A percentile compares a stretch with the other conserved stretches of the same genome.
phyloP scores from a whole-genome alignment of 2,329 filamentous ascomycete species.

The Cytospora paraplurivora region DNA sequence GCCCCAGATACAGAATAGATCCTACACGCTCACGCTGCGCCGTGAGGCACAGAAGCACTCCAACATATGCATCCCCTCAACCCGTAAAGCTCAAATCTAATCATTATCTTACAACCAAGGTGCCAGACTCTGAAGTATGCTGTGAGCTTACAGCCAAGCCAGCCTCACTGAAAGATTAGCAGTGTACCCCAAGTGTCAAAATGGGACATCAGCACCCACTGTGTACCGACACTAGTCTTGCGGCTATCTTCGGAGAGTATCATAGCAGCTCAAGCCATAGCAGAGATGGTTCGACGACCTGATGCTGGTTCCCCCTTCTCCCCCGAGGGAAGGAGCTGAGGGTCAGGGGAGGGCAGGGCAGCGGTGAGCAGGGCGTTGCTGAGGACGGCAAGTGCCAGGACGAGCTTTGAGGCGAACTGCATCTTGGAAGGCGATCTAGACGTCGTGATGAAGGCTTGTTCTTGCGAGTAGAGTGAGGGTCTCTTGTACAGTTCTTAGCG shows the following conservation, averaged over 20 bases:
- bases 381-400: slow-evolving; percentile 5
- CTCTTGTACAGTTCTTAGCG: background rate
- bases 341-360: background rate
- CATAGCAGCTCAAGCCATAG: background rate
- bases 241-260: background rate
- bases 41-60: background rate
- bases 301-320: background rate
- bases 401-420: slow-evolving; percentile 1
- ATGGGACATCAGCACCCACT: background rate
- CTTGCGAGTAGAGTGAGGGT: background rate
- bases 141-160: background rate
- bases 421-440: background rate
- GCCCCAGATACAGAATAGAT: background rate
- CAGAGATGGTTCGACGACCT: background rate
- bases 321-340: background rate
- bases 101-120: background rate
- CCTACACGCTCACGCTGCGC: background rate
- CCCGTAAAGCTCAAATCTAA: background rate
- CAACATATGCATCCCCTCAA: background rate
- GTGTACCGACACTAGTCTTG: background rate
- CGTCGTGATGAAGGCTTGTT: background rate
- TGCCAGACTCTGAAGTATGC: background rate
- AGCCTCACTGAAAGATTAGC: background rate
- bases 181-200: background rate
- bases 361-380: background rate